Base-by-base conservation (phyloP, 2,329 filamentous ascomycete genomes). In the Penicillium sclerotiorum region DNA sequence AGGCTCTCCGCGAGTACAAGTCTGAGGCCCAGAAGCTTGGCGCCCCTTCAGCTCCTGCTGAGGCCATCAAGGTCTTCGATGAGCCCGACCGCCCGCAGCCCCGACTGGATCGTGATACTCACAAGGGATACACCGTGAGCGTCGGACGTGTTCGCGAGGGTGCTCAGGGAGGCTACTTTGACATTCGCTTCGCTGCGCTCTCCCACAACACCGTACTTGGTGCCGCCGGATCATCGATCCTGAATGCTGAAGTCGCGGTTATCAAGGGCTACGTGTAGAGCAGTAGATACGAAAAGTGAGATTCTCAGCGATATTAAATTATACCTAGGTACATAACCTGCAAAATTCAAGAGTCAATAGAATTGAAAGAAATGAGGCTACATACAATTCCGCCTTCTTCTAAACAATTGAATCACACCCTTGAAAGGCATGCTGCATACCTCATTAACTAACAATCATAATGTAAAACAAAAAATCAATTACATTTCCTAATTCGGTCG, bases 201-300 rank as follows among this genome's bases (percentile, higher is more conserved):
- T 96, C 90, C 67, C 94, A 97, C 66, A 89, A 89, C 66, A 89
- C 93, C 54, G 88, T 99, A 48, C 93, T 99, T 69, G 93, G 93
- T 58, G 94, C 94, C 25, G 92, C 93, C n/a, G 94, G 94, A 9
- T 95, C 90, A 2, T 95, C 90, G 25, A 96, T 97, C 73, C 73
- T 97, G 62, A 97, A 97, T 65, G 91, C 92, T 22, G 93, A 96
- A 72, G 90, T 91, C 22, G 90, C 91, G 20, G 86, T 96, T 9
- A 82, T 96, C 58, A 95, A 95, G 78, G 93, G 92, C 5, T 90
- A 87, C 65, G 80, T 92, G 56, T 91, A 78, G 61, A 53, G n/a
- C n/a, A 41, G 40, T 53, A 53, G 27, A 53, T 49, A 55, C 25
- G 46, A 60, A 59, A 58, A 56, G 48, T 54, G 17, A 17, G 33